Conservation (phyloP, 2,329 filamentous ascomycete species). For the Ceratocystis eucalypticola region DNA sequence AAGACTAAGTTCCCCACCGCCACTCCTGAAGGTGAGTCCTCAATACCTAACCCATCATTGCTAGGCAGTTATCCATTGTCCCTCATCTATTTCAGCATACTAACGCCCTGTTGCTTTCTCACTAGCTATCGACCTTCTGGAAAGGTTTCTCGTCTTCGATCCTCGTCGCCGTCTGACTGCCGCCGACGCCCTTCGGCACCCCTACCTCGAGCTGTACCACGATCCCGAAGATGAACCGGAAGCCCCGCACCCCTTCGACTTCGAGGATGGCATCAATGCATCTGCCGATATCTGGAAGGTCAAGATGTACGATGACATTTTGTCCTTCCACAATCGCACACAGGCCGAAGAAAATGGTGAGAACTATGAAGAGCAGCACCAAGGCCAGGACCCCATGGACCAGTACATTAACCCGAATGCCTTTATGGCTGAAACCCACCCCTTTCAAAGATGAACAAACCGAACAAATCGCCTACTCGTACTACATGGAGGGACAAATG, state of each 20-base stretch:
- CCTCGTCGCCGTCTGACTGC: constrained; percentile 92
- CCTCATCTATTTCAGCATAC: neutral
- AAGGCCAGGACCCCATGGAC: constrained; percentile 10
- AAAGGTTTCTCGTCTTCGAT: constrained; percentile 96
- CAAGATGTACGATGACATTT: constrained; percentile 85
- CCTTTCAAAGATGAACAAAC: constrained; percentile 10
- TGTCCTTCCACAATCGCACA: constrained; percentile 87
- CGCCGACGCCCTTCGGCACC: constrained; percentile 70
- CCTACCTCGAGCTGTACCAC: constrained; percentile 92
- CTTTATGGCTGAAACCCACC: constrained; percentile 15
- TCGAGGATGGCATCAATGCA: constrained; percentile 95
- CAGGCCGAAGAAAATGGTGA: constrained; percentile 14
- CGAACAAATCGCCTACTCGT: constrained; percentile 8
- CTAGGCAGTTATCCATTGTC: neutral
- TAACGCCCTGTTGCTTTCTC: neutral
- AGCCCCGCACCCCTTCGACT: constrained; percentile 95
- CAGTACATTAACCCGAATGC: constrained; percentile 18
- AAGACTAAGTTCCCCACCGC: constrained; percentile 89
- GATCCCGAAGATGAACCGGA: constrained; percentile 93
- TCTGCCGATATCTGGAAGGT: constrained; percentile 99
- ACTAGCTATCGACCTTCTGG: constrained; percentile 77
- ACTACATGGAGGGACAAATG: constrained; percentile 9
- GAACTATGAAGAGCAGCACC: constrained; percentile 4
- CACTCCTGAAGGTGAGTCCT: constrained; percentile 58
- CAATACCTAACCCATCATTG: neutral